Base-by-base conservation (phyloP, 2,329 filamentous ascomycete species). In the Aspergillus ochraceus region DNA sequence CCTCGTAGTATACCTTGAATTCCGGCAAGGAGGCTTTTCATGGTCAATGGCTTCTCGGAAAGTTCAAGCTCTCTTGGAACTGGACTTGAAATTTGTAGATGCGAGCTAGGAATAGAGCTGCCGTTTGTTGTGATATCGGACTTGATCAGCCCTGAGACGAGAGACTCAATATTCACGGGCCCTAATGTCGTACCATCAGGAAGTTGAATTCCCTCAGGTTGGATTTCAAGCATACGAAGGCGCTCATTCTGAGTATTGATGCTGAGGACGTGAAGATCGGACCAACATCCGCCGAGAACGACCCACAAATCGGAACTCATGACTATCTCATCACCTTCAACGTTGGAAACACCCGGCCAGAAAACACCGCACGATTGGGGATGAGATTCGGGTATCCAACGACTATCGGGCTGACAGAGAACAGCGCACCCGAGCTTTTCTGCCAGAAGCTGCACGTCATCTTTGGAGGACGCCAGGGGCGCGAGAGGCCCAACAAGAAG, bases 341-440 rank as follows among this genome's bases (percentile, higher is more conserved):
- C 4, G 12, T 24, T 42, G 20, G 24, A 9, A 14, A 36, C 26
- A 20, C 26, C 32, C 17, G 32, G 19, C 52, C 52, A 46, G 12
- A 54, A 45, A 8, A 32, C 20, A 20, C 52, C 52, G 9, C 19
- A 20, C 12, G 42, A 54, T 9, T 54, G 52, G 5, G 36, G 36
- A 39, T 54, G 52, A 6, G 52, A 45, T 19, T 54, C 52, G 19
- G 52, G 52, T 9, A 62, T 36, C 19, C 49, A 57, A 11, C 54
- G 52, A 2, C 60, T 58, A 29, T 62, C 49, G 2, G 58, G 60
- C 17, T 60, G 60, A 24, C 52, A 60, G 12, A 62, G 26, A 4
- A 60, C 58, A 5, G 58, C 47, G 10, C 58, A 58, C 0, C 60
- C 58, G 9, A 62, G 60, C 8, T 42, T 60, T 2, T 58, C 55